A percentile compares a stretch with the other conserved stretches of the same genome.
Conservation (phyloP, 2,329 filamentous ascomycete genomes). For the Colletotrichum caudatum region DNA sequence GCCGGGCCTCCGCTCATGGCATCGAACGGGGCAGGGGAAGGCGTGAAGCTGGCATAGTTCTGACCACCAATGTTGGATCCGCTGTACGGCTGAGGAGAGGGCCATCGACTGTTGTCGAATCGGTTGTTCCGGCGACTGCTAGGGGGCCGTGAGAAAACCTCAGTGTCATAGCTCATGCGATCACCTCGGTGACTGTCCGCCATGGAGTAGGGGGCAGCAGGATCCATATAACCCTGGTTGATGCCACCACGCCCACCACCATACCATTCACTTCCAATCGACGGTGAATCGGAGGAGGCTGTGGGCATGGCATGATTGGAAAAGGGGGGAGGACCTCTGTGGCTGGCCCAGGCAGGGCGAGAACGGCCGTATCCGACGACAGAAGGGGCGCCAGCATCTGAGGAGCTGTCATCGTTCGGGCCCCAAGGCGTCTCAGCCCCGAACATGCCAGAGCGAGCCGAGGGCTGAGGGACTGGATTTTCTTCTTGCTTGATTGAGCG, state of each 20-base stretch:
- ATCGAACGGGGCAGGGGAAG: slow-evolving; percentile 29
- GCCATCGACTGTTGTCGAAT: slow-evolving; percentile 61
- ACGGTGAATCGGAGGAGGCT: slow-evolving; percentile 51
- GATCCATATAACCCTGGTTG: slow-evolving; percentile 57
- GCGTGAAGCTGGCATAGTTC: slow-evolving; percentile 45
- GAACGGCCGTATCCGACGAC: slow-evolving; percentile 64
- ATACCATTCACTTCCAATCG: slow-evolving; percentile 57
- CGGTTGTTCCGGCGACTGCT: slow-evolving; percentile 56
- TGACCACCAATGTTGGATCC: slow-evolving; percentile 50
- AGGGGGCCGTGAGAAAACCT: slow-evolving; percentile 58
- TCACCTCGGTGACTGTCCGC: slow-evolving; percentile 60
- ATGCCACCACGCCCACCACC: slow-evolving; percentile 55
- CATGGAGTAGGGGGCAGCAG: slow-evolving; percentile 50
- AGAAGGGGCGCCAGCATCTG: slow-evolving; percentile 69
- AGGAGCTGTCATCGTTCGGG: slow-evolving; percentile 65
- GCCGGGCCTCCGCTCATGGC: slow-evolving; percentile 48
- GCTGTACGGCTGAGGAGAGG: slow-evolving; percentile 50
- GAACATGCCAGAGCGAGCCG: slow-evolving; percentile 20
- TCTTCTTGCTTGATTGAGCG: slow-evolving; percentile 69
- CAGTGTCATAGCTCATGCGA: slow-evolving; percentile 62
- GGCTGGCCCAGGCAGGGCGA: slow-evolving; percentile 68
- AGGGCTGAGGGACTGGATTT: slow-evolving; percentile 39
- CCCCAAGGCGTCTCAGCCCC: slow-evolving; percentile 63
- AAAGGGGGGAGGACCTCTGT: slow-evolving; percentile 55
- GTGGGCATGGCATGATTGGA: slow-evolving; percentile 45